These are phyloP conservation scores for Candida sphagnicola DNA, from an alignment of 805 yeast species.

Conservation along the genomic window DNA sequence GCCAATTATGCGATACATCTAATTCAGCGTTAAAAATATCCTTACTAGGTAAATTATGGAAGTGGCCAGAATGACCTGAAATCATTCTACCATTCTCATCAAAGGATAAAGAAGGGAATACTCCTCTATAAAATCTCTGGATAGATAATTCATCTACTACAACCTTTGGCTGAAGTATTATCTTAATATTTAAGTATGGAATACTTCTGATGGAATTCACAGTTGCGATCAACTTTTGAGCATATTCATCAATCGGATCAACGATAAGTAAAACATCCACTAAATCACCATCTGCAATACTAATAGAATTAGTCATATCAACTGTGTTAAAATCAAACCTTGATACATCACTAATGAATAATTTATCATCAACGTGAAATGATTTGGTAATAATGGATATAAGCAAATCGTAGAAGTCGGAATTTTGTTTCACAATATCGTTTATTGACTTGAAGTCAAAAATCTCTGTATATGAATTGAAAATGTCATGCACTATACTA, in stretches of 20 bases:
- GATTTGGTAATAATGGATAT: slow-evolving; percentile 42
- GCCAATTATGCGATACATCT: slow-evolving; percentile 66
- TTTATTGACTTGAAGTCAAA: slow-evolving; percentile 14
- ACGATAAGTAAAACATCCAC: slow-evolving; percentile 58
- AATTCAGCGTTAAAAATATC: slow-evolving; percentile 50
- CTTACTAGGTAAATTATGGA: slow-evolving; percentile 45
- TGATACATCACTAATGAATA: slow-evolving; percentile 38
- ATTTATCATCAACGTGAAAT: slow-evolving; percentile 39
- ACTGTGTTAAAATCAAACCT: slow-evolving; percentile 43
- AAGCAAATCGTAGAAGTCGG: slow-evolving; percentile 46
- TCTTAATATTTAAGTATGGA: slow-evolving; percentile 48
- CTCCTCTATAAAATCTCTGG: slow-evolving; percentile 56
- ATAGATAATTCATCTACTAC: slow-evolving; percentile 38
- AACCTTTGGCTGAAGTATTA: slow-evolving; percentile 57
- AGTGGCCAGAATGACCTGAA: slow-evolving; percentile 24
- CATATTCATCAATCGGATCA: slow-evolving; percentile 68
- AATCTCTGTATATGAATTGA: slow-evolving; percentile 22
- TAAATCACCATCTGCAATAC: slow-evolving; percentile 14
- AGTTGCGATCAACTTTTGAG: slow-evolving; percentile 60
- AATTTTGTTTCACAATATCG: slow-evolving; percentile 4
- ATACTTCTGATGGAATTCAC: slow-evolving; percentile 36
- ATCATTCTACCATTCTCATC: slow-evolving; percentile 16
- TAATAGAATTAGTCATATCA: slow-evolving; percentile 23
- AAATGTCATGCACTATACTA: slow-evolving; percentile 21
- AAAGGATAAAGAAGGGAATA: slow-evolving; percentile 33